phyloP scores from a whole-genome alignment of 148 eudicot species.

The Rhododendron griersonianum region DNA sequence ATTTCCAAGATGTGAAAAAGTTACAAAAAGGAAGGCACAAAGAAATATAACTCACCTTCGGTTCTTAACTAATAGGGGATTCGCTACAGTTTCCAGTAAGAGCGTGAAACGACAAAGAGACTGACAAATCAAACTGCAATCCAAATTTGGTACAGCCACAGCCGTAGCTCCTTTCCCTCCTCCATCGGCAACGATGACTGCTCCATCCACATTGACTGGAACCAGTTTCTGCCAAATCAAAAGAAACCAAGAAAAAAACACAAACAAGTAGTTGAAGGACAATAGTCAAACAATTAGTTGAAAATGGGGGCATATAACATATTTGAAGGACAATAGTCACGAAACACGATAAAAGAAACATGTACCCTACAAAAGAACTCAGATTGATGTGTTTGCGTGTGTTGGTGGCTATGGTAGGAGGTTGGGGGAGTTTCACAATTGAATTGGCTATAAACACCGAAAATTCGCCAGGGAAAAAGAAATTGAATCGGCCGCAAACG shows the following conservation, averaged over 20 bases:
- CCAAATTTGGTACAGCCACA: conserved; percentile 18
- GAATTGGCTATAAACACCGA: background rate
- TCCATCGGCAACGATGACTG: conserved; percentile 10
- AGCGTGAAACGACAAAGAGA: no score
- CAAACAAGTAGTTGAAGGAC: no score
- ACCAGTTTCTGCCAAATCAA: conserved; percentile 23
- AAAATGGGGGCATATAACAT: background rate
- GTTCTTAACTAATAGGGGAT: no score
- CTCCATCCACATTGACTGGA: conserved; percentile 11
- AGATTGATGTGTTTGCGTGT: background rate
- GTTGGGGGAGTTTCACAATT: background rate
- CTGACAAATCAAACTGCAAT: no score
- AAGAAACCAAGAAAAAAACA: background rate
- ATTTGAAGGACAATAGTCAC: background rate
- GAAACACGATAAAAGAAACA: background rate
- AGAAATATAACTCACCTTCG: no score
- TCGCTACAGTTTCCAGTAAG: no score
- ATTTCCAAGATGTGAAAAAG: no score
- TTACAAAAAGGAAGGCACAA: no score
- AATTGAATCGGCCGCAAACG: background rate
- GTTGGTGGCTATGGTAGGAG: background rate
- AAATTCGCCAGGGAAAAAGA: background rate
- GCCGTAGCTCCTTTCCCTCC: conserved; percentile 7
- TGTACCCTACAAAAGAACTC: background rate
- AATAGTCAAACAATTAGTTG: no score